Evolutionary conservation across 2,329 filamentous ascomycete genomes (phyloP), one percentile per base, ranked within the genome.

Genomic region (Lachnellula suecica): DNA sequence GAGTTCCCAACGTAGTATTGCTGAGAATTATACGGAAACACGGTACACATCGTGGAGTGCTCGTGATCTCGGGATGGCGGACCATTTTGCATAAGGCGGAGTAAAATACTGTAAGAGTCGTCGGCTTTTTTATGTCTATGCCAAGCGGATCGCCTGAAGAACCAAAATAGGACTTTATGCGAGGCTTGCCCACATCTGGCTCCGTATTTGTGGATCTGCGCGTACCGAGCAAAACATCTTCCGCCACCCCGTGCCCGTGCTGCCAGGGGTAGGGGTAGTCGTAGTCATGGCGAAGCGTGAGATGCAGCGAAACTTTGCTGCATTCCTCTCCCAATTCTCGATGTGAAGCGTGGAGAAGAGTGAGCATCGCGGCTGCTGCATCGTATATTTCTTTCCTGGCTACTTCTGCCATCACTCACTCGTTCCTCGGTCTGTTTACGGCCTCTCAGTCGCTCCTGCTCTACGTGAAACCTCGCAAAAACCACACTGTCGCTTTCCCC

Each of bases 401-500:
- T 25, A 42, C 47, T 31, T 17, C 25, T 34, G 22, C 47, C 44
- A 50, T 27, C 54, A 48, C 51, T 47, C 53, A 47, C 42, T 58
- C 56, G 56, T 53, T 58, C 52, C n/a, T 22, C 46, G 35, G 50
- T 40, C 52, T 44, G 51, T 15, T 34, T 34, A 37, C 51, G 47
- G 51, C 48, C 54, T 29, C 38, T 54, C 55, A 42, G 38, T 57
- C 49, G 52, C 52, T 57, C 45, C 35, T 54, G 24, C 29, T 48
- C 4, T 52, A 47, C 40, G 53, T 47, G 49, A 52, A 49, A 53
- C 46, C 22, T 45, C 40, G 6, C 20, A 4, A 13, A 40, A 40
- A 23, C 11, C 20, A 17, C 37, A 22, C 37, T 40, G 37, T 40
- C 37, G 44, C 44, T 49, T 44, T 38, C 46, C 40, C 34, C 24